Evolutionary conservation across 805 yeast genomes (phyloP).

Genomic region (Torulaspora delbrueckii): DNA sequence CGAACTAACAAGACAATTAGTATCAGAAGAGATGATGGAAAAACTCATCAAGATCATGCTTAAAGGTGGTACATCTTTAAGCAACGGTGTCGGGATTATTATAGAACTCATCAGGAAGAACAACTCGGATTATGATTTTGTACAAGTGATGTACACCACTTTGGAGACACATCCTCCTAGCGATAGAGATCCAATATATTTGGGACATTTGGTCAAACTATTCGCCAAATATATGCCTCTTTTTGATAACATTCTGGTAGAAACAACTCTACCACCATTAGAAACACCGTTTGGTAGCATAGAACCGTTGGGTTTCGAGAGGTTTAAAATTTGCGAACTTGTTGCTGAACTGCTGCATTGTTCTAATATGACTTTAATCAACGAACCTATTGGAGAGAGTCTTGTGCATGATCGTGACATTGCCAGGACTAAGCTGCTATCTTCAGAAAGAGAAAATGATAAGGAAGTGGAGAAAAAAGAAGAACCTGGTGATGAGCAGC

Average conservation of each 20-base stretch:
- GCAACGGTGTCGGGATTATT: constrained; percentile 91
- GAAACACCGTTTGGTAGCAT: constrained; percentile 48
- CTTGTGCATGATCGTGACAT: constrained; percentile 67
- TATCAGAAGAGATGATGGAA: constrained; percentile 63
- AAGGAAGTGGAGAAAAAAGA: constrained; percentile 15
- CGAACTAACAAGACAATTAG: constrained; percentile 85
- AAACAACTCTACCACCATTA: constrained; percentile 34
- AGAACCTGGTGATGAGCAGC: neutral
- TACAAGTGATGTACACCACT: constrained; percentile 77
- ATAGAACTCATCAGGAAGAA: constrained; percentile 93
- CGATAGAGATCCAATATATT: constrained; percentile 85
- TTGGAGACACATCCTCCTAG: constrained; percentile 89
- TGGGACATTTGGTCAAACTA: constrained; percentile 76
- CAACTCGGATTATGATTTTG: constrained; percentile 89
- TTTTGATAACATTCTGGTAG: constrained; percentile 58
- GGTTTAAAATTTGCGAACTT: constrained; percentile 87
- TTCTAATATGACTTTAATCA: constrained; percentile 88
- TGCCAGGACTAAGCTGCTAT: constrained; percentile 41
- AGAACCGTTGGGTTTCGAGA: constrained; percentile 85
- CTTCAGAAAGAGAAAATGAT: constrained; percentile 16
- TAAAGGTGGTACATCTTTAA: constrained; percentile 76
- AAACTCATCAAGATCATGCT: constrained; percentile 74
- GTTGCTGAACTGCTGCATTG: constrained; percentile 94
- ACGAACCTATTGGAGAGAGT: constrained; percentile 66
- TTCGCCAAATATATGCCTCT: constrained; percentile 69